These are phyloP conservation scores for Cercospora sesami DNA, from an alignment of 2,329 filamentous ascomycete species.

Conservation along the genomic window DNA sequence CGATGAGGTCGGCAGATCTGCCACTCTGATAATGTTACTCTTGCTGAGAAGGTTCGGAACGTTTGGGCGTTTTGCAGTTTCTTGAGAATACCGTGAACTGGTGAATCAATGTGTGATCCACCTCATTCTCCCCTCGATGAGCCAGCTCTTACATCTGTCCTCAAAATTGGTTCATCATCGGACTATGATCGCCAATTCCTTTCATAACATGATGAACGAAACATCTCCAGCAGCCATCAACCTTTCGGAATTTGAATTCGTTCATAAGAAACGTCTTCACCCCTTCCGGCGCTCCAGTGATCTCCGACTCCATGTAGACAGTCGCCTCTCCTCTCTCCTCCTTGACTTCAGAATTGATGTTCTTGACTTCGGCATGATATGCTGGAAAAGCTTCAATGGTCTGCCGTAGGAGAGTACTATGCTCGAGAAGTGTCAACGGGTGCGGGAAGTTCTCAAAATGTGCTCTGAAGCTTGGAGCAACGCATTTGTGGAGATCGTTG, in stretches of 20 bases:
- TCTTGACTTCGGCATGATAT: constrained; percentile 14
- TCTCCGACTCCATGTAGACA: constrained; percentile 18
- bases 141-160: not conserved
- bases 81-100: not conserved
- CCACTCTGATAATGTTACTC: too few relatives aligned
- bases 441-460: constrained; percentile 21
- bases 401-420: constrained; percentile 12
- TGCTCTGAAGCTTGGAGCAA: constrained; percentile 16
- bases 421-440: constrained; percentile 15
- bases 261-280: constrained; percentile 18
- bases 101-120: not conserved
- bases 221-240: constrained; percentile 17
- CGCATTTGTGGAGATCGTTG: constrained; percentile 15
- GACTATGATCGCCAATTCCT: constrained; percentile 16
- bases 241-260: constrained; percentile 17
- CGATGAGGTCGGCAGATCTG: too few relatives aligned
- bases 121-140: not conserved
- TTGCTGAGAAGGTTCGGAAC: too few relatives aligned
- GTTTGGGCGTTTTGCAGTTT: too few relatives aligned
- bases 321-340: constrained; percentile 14
- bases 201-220: constrained; percentile 20
- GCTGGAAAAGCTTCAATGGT: constrained; percentile 13
- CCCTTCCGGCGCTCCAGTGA: constrained; percentile 14
- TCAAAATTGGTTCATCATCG: constrained; percentile 6
- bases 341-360: constrained; percentile 14